Conservation (phyloP, 306 rosid species). For the Myrica gale region DNA sequence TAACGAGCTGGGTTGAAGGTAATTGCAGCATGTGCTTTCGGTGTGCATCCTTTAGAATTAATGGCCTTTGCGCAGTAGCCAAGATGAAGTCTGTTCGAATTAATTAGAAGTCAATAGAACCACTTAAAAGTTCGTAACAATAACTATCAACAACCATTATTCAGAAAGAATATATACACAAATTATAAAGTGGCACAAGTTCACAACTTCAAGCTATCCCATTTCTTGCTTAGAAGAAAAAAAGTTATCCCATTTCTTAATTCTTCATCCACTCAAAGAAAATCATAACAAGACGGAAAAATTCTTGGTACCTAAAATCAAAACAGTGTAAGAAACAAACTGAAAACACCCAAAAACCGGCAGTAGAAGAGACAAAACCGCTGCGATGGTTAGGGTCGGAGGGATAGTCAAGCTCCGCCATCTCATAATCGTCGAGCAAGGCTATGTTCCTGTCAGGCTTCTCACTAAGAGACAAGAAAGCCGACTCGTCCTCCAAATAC, state of each 20-base stretch:
- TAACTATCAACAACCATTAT: neutral
- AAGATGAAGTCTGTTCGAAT: no score
- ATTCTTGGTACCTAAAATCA: neutral
- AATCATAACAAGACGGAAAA: neutral
- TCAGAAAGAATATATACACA: neutral
- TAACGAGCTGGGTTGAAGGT: neutral
- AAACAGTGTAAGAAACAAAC: neutral
- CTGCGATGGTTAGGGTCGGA: slow-evolving; percentile 64
- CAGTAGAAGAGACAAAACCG: slow-evolving; percentile 43
- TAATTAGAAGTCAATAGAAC: neutral
- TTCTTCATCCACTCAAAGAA: neutral
- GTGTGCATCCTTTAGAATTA: neutral
- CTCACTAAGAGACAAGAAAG: slow-evolving; percentile 71
- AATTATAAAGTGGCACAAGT: neutral
- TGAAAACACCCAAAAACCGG: neutral
- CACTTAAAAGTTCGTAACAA: neutral
- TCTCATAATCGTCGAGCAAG: slow-evolving; percentile 73
- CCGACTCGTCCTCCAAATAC: slow-evolving; percentile 56
- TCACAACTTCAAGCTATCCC: neutral
- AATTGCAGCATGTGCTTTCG: neutral
- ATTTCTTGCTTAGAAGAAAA: no score
- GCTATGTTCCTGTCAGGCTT: slow-evolving; percentile 78
- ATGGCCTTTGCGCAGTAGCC: no score
- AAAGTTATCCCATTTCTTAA: neutral
- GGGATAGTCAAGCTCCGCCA: slow-evolving; percentile 60